Percentiles rank a stretch among this genome's conserved stretches.
Evolutionary conservation across 1,139 yeast species (phyloP).

Genomic region (Saccharomyces hybrid): DNA sequence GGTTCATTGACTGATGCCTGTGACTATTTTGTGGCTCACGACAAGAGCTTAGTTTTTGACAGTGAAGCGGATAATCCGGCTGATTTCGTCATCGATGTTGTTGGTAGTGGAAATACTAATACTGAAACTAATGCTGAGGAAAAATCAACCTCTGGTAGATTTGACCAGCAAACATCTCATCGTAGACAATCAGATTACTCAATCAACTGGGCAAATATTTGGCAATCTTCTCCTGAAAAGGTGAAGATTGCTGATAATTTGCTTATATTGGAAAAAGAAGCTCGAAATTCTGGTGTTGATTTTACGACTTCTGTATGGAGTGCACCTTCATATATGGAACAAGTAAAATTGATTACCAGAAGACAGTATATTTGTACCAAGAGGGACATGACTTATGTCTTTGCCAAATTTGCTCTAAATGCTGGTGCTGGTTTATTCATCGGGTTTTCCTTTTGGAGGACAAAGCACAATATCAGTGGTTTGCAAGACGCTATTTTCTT

Average conservation of each 20-base stretch:
- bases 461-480: slow-evolving; percentile 44
- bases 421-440: slow-evolving; percentile 44
- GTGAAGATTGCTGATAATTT: slow-evolving; percentile 21
- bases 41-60: slow-evolving; percentile 14
- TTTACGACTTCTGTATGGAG: slow-evolving; percentile 32
- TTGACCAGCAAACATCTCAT: slow-evolving; percentile 32
- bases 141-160: slow-evolving; percentile 36
- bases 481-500: slow-evolving; percentile 47
- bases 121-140: slow-evolving; percentile 4
- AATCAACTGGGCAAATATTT: slow-evolving; percentile 40
- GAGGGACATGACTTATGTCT: slow-evolving; percentile 40
- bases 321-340: slow-evolving; percentile 27
- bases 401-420: slow-evolving; percentile 36
- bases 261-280: slow-evolving; percentile 21
- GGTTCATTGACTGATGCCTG: slow-evolving; percentile 39
- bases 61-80: slow-evolving; percentile 46
- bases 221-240: slow-evolving; percentile 38
- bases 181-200: neutral
- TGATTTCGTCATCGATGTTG: slow-evolving; percentile 50
- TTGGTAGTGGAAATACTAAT: slow-evolving; percentile 32
- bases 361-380: slow-evolving; percentile 34
- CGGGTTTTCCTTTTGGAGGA: slow-evolving; percentile 52
- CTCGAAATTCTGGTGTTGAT: slow-evolving; percentile 14
- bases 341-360: slow-evolving; percentile 31
- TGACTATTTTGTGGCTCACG: slow-evolving; percentile 32